These are phyloP conservation scores for Leishmania major DNA, from an alignment of 208 protist species.

Conservation along the genomic window DNA sequence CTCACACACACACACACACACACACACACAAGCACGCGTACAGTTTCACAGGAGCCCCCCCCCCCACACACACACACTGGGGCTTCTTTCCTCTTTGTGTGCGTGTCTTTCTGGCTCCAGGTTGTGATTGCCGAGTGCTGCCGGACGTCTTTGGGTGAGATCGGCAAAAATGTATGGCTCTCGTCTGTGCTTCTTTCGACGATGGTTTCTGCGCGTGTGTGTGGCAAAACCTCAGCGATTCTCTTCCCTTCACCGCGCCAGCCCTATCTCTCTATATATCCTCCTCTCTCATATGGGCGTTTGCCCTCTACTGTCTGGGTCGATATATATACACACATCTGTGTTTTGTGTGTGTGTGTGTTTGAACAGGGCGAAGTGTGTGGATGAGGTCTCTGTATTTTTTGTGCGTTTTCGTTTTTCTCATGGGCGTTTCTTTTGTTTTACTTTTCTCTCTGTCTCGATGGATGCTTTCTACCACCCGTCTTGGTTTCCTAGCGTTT, in stretches of 20 bases:
- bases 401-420: constrained; percentile 13
- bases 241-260: neutral
- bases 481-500: neutral
- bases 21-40: neutral
- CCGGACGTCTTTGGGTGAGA: neutral
- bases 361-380: neutral
- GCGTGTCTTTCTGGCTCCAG: neutral
- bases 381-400: constrained; percentile 2
- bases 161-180: neutral
- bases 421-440: neutral
- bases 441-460: neutral
- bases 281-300: neutral
- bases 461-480: neutral
- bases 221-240: neutral
- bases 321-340: neutral
- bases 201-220: neutral
- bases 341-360: neutral
- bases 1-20: neutral
- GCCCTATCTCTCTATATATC: neutral
- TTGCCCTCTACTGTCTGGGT: too few relatives aligned
- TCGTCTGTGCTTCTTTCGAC: neutral
- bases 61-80: neutral
- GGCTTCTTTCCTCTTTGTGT: neutral
- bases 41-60: neutral
- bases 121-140: neutral